Conservation (phyloP, 2,329 filamentous ascomycete genomes). For the Madurella fahalii region DNA sequence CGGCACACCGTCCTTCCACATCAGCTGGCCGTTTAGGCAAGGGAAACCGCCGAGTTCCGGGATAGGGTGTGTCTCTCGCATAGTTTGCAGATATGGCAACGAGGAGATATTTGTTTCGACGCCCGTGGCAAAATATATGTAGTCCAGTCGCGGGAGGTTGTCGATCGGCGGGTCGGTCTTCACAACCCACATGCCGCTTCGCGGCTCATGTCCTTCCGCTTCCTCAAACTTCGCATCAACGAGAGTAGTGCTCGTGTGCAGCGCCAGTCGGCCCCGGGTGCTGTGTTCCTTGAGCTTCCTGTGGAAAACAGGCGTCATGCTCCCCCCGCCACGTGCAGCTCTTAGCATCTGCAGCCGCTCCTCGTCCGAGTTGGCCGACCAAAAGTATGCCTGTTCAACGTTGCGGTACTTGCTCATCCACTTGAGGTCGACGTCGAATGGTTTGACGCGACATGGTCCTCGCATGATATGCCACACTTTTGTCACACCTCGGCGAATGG, state of each 20-base stretch:
- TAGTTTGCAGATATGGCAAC: constrained; percentile 57
- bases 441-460: constrained; percentile 57
- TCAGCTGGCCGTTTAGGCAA: constrained; percentile 69
- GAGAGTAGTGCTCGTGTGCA: constrained; percentile 58
- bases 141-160: constrained; percentile 55
- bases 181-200: constrained; percentile 37
- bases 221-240: constrained; percentile 44
- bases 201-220: constrained; percentile 25
- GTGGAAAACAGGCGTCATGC: constrained; percentile 64
- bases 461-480: constrained; percentile 71
- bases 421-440: constrained; percentile 70
- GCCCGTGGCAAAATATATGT: constrained; percentile 74
- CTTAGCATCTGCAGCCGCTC: constrained; percentile 64
- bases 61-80: constrained; percentile 59
- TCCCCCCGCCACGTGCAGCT: constrained; percentile 68
- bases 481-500: constrained; percentile 58
- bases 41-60: constrained; percentile 62
- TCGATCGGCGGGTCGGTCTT: constrained; percentile 50
- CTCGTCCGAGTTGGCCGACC: constrained; percentile 67
- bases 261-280: constrained; percentile 45
- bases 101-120: constrained; percentile 58
- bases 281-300: constrained; percentile 63
- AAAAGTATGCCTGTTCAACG: constrained; percentile 70
- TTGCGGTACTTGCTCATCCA: constrained; percentile 86
- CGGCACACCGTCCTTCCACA: constrained; percentile 70